Evolutionary conservation across 2,329 filamentous ascomycete genomes (phyloP).

Genomic region (Alternaria incomplexa): DNA sequence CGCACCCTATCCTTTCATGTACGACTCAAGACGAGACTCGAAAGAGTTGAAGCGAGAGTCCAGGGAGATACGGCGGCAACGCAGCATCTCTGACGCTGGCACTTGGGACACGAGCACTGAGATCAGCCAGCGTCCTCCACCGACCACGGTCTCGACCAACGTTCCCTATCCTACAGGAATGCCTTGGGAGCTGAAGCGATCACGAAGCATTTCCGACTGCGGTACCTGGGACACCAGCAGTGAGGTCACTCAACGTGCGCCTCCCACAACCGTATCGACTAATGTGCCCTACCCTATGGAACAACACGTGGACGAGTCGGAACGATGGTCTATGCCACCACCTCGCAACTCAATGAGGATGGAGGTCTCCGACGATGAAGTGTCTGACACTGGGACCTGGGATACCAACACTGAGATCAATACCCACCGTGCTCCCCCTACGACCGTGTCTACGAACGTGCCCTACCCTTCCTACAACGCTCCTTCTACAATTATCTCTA

Average conservation of each 20-base stretch:
- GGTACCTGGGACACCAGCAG: slow-evolving; percentile 15
- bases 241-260: slow-evolving; percentile 7
- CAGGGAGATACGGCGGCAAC: slow-evolving; percentile 8
- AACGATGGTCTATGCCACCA: slow-evolving; percentile 2
- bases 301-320: background rate
- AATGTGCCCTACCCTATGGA: slow-evolving; percentile 2
- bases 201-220: slow-evolving; percentile 5
- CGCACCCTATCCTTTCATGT: slow-evolving; percentile 1
- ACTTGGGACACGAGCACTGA: slow-evolving; percentile 12
- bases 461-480: slow-evolving; percentile 1
- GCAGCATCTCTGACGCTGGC: slow-evolving; percentile 11
- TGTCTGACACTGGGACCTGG: background rate
- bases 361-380: background rate
- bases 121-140: slow-evolving; percentile 5
- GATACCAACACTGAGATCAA: slow-evolving; percentile 6
- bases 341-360: background rate
- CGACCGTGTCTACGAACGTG: slow-evolving; percentile 11
- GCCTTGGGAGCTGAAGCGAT: slow-evolving; percentile 4
- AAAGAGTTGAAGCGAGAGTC: slow-evolving; percentile 14
- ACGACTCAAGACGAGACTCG: slow-evolving; percentile 12
- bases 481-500: slow-evolving; percentile 11
- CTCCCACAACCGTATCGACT: slow-evolving; percentile 11
- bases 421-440: slow-evolving; percentile 6
- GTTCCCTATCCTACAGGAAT: slow-evolving; percentile 6
- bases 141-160: slow-evolving; percentile 14